A percentile compares a stretch with the other conserved stretches of the same genome.
These are phyloP conservation scores for Aspergillus sp. DNA, from an alignment of 2,329 filamentous ascomycete species.

Conservation along the genomic window DNA sequence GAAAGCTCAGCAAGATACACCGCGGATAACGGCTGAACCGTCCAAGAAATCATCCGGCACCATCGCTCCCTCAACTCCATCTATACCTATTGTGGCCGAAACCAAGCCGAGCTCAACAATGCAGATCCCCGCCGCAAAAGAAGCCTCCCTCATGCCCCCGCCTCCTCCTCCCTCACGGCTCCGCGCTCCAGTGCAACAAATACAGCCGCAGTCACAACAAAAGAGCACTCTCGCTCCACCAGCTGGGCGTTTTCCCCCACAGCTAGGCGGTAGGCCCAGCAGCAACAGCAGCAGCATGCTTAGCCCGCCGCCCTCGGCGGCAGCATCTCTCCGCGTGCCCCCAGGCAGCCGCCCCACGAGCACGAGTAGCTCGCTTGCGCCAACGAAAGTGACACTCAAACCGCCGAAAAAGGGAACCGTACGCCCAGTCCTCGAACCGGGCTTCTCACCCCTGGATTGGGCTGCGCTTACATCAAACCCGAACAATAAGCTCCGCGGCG, in stretches of 20 bases:
- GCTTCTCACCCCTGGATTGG: slow-evolving; percentile 96
- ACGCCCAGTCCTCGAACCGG: slow-evolving; percentile 70
- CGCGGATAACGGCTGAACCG: slow-evolving; percentile 17
- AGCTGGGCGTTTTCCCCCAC: slow-evolving; percentile 32
- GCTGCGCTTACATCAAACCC: slow-evolving; percentile 72
- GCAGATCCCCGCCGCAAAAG: slow-evolving; percentile 4
- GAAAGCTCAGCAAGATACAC: slow-evolving; percentile 8
- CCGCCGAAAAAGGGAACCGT: slow-evolving; percentile 56
- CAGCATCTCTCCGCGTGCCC: slow-evolving; percentile 48
- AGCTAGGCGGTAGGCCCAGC: slow-evolving; percentile 25
- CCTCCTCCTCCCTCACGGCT: slow-evolving; percentile 39
- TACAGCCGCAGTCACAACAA: slow-evolving; percentile 22
- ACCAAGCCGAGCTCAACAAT: slow-evolving; percentile 15
- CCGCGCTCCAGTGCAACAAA: slow-evolving; percentile 31
- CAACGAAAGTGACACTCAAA: slow-evolving; percentile 47
- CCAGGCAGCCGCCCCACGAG: slow-evolving; percentile 46
- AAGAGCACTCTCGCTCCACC: slow-evolving; percentile 15
- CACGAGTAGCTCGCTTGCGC: slow-evolving; percentile 46
- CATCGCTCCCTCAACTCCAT: not conserved
- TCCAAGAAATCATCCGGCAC: slow-evolving; percentile 11
- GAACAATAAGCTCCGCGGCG: slow-evolving; percentile 68
- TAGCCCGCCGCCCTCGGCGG: slow-evolving; percentile 49
- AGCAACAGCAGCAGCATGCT: slow-evolving; percentile 32
- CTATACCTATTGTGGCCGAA: slow-evolving; percentile 12
- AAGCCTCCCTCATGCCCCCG: slow-evolving; percentile 40